Base-by-base conservation (phyloP, 2,329 filamentous ascomycete genomes). In the Hirsutella rhossiliensis region DNA sequence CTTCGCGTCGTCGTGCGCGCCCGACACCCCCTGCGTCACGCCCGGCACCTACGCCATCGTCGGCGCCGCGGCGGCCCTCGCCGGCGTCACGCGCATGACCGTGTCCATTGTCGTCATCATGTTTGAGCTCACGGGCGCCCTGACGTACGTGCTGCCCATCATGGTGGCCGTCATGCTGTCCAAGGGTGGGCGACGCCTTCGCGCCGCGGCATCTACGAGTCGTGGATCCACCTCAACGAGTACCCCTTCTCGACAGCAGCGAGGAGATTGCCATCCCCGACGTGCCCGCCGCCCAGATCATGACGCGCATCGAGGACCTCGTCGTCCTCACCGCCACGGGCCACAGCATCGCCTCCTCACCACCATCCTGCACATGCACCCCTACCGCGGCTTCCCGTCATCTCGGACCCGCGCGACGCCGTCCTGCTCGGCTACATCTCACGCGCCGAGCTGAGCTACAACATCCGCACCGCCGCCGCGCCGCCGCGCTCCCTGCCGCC, bases 151-250 rank as follows among this genome's bases (percentile, higher is more conserved):
- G 51, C 69, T 98, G 23, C 92, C 92, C 0, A 97, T 90, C 13
- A 98, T 98, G 92, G 96, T 98, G 54, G 92, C 97, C 1, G 92
- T 97, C 52, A 73, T 88, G 12, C 92, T 94, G 57, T 87, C 88
- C n/a, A 94, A 90, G 59, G 29, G 87, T 95, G 23, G 92, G 89
- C 56, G 92, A 98, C 62, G 90, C 88, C 41, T 89, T 88, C 87
- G 23, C 86, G 87, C 45, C 80, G 84, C 41, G 92, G 92, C 40
- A 97, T 98, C 46, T 92, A 92, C 20, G 92, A 98, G 61, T 83
- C 88, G 48, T 95, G 96, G 87, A 98, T 98, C 54, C 95, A 88
- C 82, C 94, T 96, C 66, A 97, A 87, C 54, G 92, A 92, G 1
- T 95, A 96, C 57, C 92, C 92, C 0, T 98, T 94, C 73, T 98